These are phyloP conservation scores for Cajanus cajan DNA, from an alignment of 306 rosid genomes.

Conservation along the genomic window DNA sequence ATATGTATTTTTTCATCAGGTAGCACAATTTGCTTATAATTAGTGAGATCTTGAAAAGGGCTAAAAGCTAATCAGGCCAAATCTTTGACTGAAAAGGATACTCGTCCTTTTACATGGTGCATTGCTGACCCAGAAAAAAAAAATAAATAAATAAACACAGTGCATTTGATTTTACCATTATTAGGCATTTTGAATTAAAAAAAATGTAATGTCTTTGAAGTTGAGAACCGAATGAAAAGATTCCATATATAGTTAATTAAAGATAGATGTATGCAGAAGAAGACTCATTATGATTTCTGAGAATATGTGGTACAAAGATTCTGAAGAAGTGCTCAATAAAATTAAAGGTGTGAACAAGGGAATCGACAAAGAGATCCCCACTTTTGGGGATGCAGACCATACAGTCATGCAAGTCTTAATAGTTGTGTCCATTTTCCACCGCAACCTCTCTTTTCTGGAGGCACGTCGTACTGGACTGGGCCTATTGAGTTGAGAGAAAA, in stretches of 20 bases:
- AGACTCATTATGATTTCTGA: neutral
- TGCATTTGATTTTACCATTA: slow-evolving; percentile 2
- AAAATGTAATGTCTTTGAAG: too few species aligned
- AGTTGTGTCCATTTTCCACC: neutral
- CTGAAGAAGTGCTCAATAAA: slow-evolving; percentile 1
- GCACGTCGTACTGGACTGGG: neutral
- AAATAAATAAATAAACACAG: neutral
- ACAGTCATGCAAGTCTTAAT: neutral
- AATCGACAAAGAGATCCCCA: slow-evolving; percentile 28
- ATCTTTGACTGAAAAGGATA: slow-evolving; percentile 20
- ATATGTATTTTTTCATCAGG: neutral
- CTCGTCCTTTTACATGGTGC: neutral
- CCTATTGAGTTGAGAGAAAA: neutral
- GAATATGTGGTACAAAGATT: neutral
- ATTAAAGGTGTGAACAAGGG: neutral
- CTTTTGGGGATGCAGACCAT: neutral
- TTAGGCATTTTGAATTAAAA: neutral
- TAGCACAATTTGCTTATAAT: neutral
- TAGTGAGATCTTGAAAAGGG: neutral
- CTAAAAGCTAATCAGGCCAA: neutral
- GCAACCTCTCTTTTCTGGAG: neutral
- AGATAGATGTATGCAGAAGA: neutral
- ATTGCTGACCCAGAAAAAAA: neutral
- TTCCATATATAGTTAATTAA: neutral
- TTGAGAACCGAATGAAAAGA: neutral